A percentile compares a stretch with the other conserved stretches of the same genome.
These are phyloP conservation scores for Candida glucosophila DNA, from an alignment of 1,139 yeast species.

Conservation along the genomic window DNA sequence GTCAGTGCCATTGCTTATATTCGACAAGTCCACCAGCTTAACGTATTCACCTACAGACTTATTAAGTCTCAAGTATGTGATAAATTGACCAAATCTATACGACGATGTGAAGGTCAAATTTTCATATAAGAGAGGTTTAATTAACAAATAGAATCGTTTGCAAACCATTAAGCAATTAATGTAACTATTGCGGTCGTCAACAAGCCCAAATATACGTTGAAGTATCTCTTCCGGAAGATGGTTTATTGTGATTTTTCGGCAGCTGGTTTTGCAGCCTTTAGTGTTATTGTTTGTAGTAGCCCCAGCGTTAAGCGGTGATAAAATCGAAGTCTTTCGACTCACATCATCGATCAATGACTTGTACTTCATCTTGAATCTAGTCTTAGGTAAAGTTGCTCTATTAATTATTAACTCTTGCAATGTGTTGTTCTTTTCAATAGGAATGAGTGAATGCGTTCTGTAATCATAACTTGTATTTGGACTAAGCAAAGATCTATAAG, in stretches of 20 bases:
- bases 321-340: slow-evolving; percentile 17
- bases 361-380: slow-evolving; percentile 42
- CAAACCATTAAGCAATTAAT: slow-evolving; percentile 40
- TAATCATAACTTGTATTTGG: slow-evolving; percentile 39
- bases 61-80: slow-evolving; percentile 50
- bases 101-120: slow-evolving; percentile 54
- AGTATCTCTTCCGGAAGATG: slow-evolving; percentile 29
- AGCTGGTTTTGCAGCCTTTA: slow-evolving; percentile 3
- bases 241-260: slow-evolving; percentile 10
- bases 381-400: slow-evolving; percentile 44
- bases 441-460: slow-evolving; percentile 31
- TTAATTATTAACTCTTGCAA: slow-evolving; percentile 33
- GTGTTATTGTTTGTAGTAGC: slow-evolving; percentile 1
- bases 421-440: slow-evolving; percentile 17
- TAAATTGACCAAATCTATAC: slow-evolving; percentile 70
- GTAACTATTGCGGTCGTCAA: slow-evolving; percentile 19
- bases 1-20: slow-evolving; percentile 39
- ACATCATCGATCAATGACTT: slow-evolving; percentile 35
- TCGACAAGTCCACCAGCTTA: slow-evolving; percentile 48
- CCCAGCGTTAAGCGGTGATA: too few species aligned
- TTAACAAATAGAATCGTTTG: slow-evolving; percentile 40
- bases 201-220: slow-evolving; percentile 21
- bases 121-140: slow-evolving; percentile 47
- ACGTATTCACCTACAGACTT: slow-evolving; percentile 50
- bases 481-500: slow-evolving; percentile 34